Evolutionary conservation across 768 basidiomycete species (phyloP).

Genomic region (Calocybe cyanea): DNA sequence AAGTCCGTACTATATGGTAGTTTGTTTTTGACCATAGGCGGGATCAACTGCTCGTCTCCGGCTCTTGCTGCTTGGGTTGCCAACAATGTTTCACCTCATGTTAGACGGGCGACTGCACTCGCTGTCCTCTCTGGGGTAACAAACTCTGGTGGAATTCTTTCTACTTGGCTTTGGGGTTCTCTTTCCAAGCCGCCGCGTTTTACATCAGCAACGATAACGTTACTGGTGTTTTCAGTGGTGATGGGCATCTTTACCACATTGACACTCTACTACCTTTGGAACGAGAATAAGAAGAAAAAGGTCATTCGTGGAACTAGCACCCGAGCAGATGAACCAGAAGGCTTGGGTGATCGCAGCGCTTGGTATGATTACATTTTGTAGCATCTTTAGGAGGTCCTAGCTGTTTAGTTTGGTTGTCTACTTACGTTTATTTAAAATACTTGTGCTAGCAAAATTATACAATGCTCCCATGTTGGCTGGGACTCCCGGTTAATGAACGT

Average conservation of each 20-base stretch:
- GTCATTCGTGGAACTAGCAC: conserved; percentile 18
- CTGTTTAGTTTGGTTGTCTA: not conserved
- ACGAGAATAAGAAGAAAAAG: conserved; percentile 28
- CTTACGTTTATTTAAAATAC: no score
- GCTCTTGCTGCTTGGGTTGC: conserved; percentile 36
- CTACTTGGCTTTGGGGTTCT: conserved; percentile 38
- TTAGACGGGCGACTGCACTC: conserved; percentile 35
- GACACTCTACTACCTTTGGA: conserved; percentile 26
- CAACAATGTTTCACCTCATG: conserved; percentile 37
- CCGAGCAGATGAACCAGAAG: conserved; percentile 24
- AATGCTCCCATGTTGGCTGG: no score
- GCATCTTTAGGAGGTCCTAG: conserved; percentile 1
- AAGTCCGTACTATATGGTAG: conserved; percentile 29
- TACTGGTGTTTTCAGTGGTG: conserved; percentile 19
- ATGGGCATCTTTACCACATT: conserved; percentile 20
- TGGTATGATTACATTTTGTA: conserved; percentile 34
- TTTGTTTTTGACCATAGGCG: conserved; percentile 32
- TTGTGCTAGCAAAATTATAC: no score
- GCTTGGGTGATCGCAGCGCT: conserved; percentile 32
- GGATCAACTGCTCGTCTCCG: conserved; percentile 31
- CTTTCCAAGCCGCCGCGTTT: conserved; percentile 34
- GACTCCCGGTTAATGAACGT: no score
- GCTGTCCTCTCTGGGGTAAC: conserved; percentile 32
- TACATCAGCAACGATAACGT: conserved; percentile 28
- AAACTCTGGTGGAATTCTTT: conserved; percentile 36